Evolutionary conservation across 805 yeast species (phyloP).

Genomic region (Lachancea mirantina): DNA sequence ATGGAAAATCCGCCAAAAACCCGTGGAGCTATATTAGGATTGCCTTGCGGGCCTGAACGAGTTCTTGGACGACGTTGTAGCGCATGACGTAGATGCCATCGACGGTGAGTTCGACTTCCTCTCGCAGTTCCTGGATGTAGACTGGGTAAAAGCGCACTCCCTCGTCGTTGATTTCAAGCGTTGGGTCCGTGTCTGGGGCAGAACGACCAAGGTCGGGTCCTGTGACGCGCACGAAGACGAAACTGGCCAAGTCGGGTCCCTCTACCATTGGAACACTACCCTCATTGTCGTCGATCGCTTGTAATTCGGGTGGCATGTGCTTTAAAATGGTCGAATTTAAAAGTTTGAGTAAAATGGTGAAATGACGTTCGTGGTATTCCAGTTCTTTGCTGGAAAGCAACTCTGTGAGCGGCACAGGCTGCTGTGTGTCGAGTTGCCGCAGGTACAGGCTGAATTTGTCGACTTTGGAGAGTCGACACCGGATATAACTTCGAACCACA

Average conservation of each 20-base stretch:
- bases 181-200: conserved; percentile 11
- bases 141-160: conserved; percentile 33
- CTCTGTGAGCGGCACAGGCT: conserved; percentile 24
- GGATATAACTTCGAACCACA: conserved; percentile 68
- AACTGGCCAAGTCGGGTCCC: conserved; percentile 64
- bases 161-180: conserved; percentile 37
- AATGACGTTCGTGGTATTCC: conserved; percentile 62
- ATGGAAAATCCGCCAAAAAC: neutral
- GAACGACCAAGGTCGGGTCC: conserved; percentile 15
- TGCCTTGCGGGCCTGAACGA: conserved; percentile 37
- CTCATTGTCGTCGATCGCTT: conserved; percentile 66
- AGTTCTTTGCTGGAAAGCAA: conserved; percentile 53
- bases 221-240: conserved; percentile 56
- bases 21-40: conserved; percentile 32
- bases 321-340: conserved; percentile 62
- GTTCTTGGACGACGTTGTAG: conserved; percentile 45
- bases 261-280: conserved; percentile 70
- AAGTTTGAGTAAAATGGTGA: conserved; percentile 52
- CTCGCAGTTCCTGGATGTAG: conserved; percentile 39
- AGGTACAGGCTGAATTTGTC: conserved; percentile 63
- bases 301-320: conserved; percentile 60
- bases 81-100: conserved; percentile 73
- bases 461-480: conserved; percentile 70
- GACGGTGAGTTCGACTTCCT: conserved; percentile 47
- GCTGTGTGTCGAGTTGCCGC: conserved; percentile 32